Base-by-base conservation (phyloP, 1,284 basidiomycete genomes). In the Blastosporella zonata region DNA sequence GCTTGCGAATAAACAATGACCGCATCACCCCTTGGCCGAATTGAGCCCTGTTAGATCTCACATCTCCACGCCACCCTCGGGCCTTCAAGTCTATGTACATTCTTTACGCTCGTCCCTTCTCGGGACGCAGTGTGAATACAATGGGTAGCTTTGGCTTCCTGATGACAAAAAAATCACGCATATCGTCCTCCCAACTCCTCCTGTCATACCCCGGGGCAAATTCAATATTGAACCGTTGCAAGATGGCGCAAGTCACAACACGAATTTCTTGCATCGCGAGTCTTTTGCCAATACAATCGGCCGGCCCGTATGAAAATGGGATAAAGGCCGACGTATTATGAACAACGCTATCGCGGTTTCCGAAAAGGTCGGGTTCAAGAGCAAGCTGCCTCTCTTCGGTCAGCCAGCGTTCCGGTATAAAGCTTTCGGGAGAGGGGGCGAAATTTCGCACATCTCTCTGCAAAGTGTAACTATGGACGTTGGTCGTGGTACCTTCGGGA, bases 391-490 rank as follows among this genome's bases (percentile, higher is more conserved):
- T 25, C 0, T 53, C 54, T 17, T 35, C 12, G 8, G 42, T 9
- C 12, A 73, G 56, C 74, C 73, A 75, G 25, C 73, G 61, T 34
- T 75, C 71, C 13, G 73, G 74, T 55, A 68, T 63, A 58, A 75
- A 76, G 17, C 55, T 52, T 33, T 76, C 65, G 1, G 72, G 67
- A 1, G 55, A 49, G 5, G 72, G 70, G 44, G 59, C 72, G 56
- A 73, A 73, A 52, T 71, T 64, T 17, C 58, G 62, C n/a, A 66
- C 61, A 48, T 74, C 66, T 13, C 66, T 69, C 12, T 75, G 74
- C 7, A 75, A 49, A 22, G 61, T 59, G 42, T 67, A 75, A 10
- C 63, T 64, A 23, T 68, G 65, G 13, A 68, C 62, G 40, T 65
- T 62, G 17, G 68, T 61, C 10, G 65, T 55, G 7, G 70, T 73